Evolutionary conservation across 2,329 filamentous ascomycete genomes (phyloP).

Genomic region (Akanthomyces dipterigenus): DNA sequence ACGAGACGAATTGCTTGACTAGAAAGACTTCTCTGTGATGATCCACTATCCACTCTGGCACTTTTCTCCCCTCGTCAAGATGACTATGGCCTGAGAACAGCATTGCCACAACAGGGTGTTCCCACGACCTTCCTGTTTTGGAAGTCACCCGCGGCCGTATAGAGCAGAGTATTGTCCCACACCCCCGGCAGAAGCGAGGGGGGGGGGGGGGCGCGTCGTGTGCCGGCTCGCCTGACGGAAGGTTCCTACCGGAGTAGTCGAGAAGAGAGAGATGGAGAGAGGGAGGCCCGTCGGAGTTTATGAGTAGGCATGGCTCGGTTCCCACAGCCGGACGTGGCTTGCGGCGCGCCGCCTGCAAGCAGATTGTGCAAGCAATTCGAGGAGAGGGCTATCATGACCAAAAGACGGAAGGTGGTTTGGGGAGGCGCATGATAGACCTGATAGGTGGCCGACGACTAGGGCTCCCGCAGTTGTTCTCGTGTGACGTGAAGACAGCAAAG

Average conservation of each 20-base stretch:
- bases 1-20: too few species aligned
- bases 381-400: not conserved
- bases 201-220: too few species aligned
- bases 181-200: not conserved
- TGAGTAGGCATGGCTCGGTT: not conserved
- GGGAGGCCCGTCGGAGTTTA: too few species aligned
- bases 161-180: not conserved
- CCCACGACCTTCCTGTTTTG: not conserved
- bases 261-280: too few species aligned
- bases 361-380: too few species aligned
- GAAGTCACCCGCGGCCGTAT: not conserved
- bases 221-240: not conserved
- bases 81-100: not conserved
- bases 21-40: too few species aligned
- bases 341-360: not conserved
- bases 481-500: not conserved
- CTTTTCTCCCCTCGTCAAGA: too few species aligned
- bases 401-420: not conserved
- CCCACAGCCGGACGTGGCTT: not conserved
- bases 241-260: not conserved
- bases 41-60: too few species aligned
- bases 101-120: not conserved
- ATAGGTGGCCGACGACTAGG: not conserved
- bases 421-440: too few species aligned
- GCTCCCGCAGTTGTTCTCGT: not conserved